Conservation (phyloP, 1,284 basidiomycete genomes). For the Flammula alnicola region DNA sequence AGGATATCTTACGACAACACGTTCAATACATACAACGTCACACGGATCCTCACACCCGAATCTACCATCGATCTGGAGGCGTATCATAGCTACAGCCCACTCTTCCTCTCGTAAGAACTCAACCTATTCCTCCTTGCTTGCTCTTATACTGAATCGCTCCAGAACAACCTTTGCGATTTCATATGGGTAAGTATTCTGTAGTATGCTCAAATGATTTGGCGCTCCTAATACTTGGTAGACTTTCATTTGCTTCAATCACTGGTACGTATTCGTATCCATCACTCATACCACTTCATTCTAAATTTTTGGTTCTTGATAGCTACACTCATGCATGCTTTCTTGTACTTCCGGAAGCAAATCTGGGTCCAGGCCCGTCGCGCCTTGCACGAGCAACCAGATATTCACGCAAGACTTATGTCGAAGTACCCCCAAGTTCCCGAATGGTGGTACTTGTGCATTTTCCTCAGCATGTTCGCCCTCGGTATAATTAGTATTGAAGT, state of each 20-base stretch:
- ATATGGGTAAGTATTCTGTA: conserved; percentile 45
- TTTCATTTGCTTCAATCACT: conserved; percentile 63
- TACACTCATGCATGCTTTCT: conserved; percentile 73
- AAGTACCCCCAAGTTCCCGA: conserved; percentile 72
- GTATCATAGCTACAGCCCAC: conserved; percentile 80
- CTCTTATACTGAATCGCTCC: not conserved
- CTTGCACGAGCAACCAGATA: conserved; percentile 78
- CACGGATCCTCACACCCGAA: conserved; percentile 65
- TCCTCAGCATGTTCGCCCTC: conserved; percentile 52
- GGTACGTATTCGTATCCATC: conserved; percentile 19
- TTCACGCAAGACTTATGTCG: conserved; percentile 82
- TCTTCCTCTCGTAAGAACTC: conserved; percentile 77
- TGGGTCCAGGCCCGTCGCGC: conserved; percentile 65
- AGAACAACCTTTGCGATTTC: conserved; percentile 63
- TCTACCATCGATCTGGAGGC: conserved; percentile 62
- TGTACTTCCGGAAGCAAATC: conserved; percentile 83
- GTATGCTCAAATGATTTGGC: not conserved
- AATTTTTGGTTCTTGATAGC: conserved; percentile 23
- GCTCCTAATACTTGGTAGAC: conserved; percentile 36
- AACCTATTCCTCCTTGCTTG: not conserved
- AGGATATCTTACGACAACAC: conserved; percentile 63
- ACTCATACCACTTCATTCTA: not conserved
- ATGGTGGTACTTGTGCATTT: conserved; percentile 68
- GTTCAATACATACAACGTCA: conserved; percentile 71
- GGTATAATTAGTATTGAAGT: conserved; percentile 53